These are phyloP conservation scores for Magnusiomyces suaveolens DNA, from an alignment of 1,139 yeast genomes.

Conservation along the genomic window DNA sequence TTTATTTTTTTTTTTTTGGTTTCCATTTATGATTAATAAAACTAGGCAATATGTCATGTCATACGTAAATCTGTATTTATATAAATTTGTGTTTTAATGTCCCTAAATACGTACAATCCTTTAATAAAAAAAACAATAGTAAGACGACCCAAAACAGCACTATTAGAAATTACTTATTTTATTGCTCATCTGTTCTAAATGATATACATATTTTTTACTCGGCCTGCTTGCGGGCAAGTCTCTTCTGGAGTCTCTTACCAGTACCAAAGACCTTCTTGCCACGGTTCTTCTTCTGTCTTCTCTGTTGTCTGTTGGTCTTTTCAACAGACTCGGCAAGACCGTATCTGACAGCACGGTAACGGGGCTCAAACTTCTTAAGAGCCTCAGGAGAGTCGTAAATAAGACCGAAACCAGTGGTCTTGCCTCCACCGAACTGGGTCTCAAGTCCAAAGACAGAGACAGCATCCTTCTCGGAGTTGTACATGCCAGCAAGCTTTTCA, in stretches of 20 bases:
- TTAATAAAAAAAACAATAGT: no score
- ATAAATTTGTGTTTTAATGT: no score
- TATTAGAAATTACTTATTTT: no score
- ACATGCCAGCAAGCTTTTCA: constrained; percentile 89
- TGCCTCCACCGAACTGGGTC: constrained; percentile 99
- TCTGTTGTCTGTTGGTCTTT: constrained; percentile 98
- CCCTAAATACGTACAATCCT: no score
- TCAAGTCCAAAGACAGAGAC: constrained; percentile 99
- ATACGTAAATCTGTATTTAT: no score
- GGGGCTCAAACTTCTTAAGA: constrained; percentile 97
- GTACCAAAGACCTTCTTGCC: constrained; percentile 98
- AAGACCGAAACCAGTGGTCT: constrained; percentile 98
- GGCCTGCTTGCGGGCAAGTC: constrained; percentile 16
- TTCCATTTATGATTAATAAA: no score
- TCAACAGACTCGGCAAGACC: constrained; percentile 95
- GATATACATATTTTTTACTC: background rate
- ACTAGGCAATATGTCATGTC: no score
- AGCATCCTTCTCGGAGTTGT: constrained; percentile 98
- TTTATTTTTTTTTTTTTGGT: no score
- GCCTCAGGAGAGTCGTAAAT: constrained; percentile 97
- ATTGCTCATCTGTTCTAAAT: no score
- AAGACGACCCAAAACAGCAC: background rate
- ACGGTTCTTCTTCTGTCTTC: constrained; percentile 99
- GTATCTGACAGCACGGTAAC: constrained; percentile 98
- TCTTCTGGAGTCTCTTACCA: constrained; percentile 86